Evolutionary conservation across 495 filamentous ascomycete species (phyloP).

Genomic region (Trichoderma asperelloides): DNA sequence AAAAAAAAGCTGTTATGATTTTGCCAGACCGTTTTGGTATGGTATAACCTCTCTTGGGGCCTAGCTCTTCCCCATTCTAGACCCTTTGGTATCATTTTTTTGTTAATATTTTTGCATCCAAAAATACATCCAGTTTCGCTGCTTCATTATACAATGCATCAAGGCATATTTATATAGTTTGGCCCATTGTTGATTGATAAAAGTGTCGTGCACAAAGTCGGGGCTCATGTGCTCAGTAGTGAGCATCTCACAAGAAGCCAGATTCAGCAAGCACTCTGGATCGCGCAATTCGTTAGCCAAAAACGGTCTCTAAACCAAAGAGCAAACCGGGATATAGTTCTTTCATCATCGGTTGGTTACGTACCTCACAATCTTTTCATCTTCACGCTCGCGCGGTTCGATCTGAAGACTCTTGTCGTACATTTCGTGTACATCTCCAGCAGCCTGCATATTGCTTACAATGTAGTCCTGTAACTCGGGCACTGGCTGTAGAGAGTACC

Average conservation of each 20-base stretch:
- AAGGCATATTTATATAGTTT: background rate
- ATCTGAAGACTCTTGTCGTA: constrained; percentile 89
- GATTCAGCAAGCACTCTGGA: constrained; percentile 27
- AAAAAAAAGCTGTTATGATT: background rate
- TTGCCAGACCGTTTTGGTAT: background rate
- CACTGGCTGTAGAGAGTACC: constrained; percentile 81
- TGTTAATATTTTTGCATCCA: background rate
- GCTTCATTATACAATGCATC: background rate
- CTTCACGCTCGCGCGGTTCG: constrained; percentile 90
- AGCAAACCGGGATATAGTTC: too few species aligned
- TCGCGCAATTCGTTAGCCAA: background rate
- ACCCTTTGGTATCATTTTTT: background rate
- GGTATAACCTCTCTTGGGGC: background rate
- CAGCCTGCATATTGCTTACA: constrained; percentile 83
- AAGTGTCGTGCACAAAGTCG: background rate
- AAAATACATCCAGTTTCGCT: background rate
- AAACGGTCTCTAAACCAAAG: background rate
- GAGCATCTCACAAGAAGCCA: constrained; percentile 21
- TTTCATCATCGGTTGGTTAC: constrained; percentile 13
- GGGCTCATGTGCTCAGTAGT: background rate
- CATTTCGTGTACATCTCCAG: constrained; percentile 97
- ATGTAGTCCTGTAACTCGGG: constrained; percentile 96
- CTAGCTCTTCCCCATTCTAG: background rate
- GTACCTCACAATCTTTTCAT: constrained; percentile 66
- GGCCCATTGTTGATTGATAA: background rate